Base-by-base conservation (phyloP, 140 eudicot species). In the Oenanthe javanica region DNA sequence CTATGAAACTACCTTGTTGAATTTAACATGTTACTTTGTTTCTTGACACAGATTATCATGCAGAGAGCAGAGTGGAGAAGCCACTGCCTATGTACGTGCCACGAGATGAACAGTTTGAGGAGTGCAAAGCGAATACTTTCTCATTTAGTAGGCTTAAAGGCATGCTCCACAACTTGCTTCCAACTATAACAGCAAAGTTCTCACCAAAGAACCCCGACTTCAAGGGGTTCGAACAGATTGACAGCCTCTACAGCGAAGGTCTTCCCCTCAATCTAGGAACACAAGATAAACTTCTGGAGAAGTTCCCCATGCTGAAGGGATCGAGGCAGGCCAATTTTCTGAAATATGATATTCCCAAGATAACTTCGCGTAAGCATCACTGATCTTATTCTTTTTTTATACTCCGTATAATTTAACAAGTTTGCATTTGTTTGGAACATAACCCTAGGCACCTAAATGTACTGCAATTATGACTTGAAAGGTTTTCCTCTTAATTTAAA, bases 271-370 rank as follows among this genome's bases (percentile, higher is more conserved):
- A 93, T 49, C 79, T 96, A 36, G 98, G 97, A 10, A 79, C 91
- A 77, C 93, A 96, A 51, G 98, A 93, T 81, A 95, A 92, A 31
- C 83, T 88, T 77, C 40, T 95, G 75, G 91, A 90, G 81, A 96
- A 93, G 84, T 87, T 90, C 76, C 93, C 93, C 13, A 66, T 88
- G 57, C 82, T 90, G 52, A 89, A 86, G 72, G 91, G 91, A 71
- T 85, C 92, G 66, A 84, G 88, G 83, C 96, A 85, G 74, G 91
- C 88, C 14, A 92, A 89, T 72, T 82, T 96, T 78, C 96, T 96
- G 80, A 96, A 96, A 85, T 96, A 88, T 27, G 92, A 96, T 78
- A 80, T 87, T 51, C 99, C 99, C 72, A 87, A 87, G 84, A 95
- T 96, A 79, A 80, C 86, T 4, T 86, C 97, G 61, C 93, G 98